Evolutionary conservation across 371 early-diverging fungal genomes (phyloP).

Genomic region (Globomyces sp.): DNA sequence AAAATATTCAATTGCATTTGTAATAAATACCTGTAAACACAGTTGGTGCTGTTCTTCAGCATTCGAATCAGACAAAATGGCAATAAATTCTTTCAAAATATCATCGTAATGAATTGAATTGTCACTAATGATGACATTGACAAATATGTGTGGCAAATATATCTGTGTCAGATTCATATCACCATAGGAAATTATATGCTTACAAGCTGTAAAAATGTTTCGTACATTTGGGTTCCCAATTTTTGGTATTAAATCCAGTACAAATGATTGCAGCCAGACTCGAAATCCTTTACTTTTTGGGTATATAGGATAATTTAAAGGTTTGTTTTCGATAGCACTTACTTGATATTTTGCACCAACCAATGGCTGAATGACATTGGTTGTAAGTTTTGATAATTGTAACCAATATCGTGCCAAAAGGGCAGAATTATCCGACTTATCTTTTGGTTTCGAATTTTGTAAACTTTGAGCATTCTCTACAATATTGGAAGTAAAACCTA

Average conservation of each 20-base stretch:
- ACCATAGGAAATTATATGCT: constrained; percentile 1
- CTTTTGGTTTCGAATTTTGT: no score
- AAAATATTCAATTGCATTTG: background rate
- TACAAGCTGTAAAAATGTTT: background rate
- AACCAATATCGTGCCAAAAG: background rate
- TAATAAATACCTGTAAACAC: background rate
- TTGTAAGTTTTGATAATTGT: background rate
- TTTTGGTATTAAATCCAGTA: background rate
- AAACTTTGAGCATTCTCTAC: no score
- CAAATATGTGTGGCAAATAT: background rate
- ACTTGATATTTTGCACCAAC: background rate
- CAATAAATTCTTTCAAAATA: background rate
- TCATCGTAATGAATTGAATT: background rate
- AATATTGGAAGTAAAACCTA: no score
- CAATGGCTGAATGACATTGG: constrained; percentile 8
- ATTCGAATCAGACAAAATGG: background rate
- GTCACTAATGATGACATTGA: background rate
- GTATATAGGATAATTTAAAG: background rate
- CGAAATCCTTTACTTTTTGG: background rate
- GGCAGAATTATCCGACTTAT: no score
- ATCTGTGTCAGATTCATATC: constrained; percentile 6
- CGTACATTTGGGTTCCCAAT: background rate
- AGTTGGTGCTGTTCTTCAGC: background rate
- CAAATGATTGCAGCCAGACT: background rate
- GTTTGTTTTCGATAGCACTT: background rate